Conservation (phyloP, 805 yeast species). For the Nadsonia fulvescens region DNA sequence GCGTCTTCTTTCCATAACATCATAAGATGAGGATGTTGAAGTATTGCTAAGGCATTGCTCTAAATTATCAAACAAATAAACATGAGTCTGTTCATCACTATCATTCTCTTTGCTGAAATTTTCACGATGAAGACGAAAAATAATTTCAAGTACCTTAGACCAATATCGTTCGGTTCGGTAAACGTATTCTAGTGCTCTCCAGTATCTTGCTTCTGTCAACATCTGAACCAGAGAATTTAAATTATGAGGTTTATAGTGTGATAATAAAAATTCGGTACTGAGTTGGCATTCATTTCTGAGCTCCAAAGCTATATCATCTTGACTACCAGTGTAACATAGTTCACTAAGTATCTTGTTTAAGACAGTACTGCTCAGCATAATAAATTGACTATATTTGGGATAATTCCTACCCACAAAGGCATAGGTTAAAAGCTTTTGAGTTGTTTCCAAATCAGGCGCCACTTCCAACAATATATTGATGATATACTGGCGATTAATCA, state of each 20-base stretch:
- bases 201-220: conserved; percentile 37
- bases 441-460: conserved; percentile 21
- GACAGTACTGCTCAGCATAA: conserved; percentile 46
- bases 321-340: conserved; percentile 25
- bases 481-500: conserved; percentile 57
- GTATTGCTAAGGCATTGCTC: too few species aligned
- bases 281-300: conserved; percentile 48
- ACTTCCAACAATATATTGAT: conserved; percentile 53
- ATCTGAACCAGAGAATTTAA: conserved; percentile 29
- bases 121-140: too few species aligned
- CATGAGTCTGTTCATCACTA: too few species aligned
- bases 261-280: conserved; percentile 54
- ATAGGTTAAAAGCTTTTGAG: conserved; percentile 24
- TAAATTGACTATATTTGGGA: conserved; percentile 72
- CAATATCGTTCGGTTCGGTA: conserved; percentile 37
- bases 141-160: too few species aligned
- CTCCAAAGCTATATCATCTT: too few species aligned
- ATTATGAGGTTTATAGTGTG: conserved; percentile 44
- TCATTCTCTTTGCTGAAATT: too few species aligned
- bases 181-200: conserved; percentile 37
- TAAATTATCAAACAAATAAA: too few species aligned
- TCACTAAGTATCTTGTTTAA: conserved; percentile 29
- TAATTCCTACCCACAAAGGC: conserved; percentile 66
- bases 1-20: too few species aligned
- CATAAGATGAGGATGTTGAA: too few species aligned